These are phyloP conservation scores for Hypoxylon sp. DNA, from an alignment of 2,329 filamentous ascomycete genomes.

Conservation along the genomic window DNA sequence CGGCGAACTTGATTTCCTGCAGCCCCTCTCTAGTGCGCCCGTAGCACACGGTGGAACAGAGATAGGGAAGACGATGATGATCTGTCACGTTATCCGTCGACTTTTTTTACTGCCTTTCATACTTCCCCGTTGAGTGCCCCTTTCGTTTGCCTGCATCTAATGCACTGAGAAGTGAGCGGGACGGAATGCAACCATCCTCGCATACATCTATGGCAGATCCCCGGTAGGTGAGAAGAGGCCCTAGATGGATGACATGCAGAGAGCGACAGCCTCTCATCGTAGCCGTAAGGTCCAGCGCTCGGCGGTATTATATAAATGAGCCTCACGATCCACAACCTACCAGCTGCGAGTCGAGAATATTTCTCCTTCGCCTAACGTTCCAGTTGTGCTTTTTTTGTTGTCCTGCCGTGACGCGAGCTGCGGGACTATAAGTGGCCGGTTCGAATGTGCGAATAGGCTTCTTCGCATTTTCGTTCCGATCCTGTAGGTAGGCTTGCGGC, in stretches of 20 bases:
- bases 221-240: neutral
- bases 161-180: conserved; percentile 24
- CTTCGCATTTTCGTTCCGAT: conserved; percentile 41
- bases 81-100: conserved; percentile 13
- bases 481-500: conserved; percentile 45
- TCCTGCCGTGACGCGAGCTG: conserved; percentile 19
- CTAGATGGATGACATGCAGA: conserved; percentile 17
- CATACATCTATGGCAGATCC: conserved; percentile 16
- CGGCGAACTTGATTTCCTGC: conserved; percentile 43
- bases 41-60: conserved; percentile 36
- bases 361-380: conserved; percentile 3
- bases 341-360: conserved; percentile 24
- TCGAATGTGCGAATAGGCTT: conserved; percentile 17
- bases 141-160: conserved; percentile 33
- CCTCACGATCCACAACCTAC: conserved; percentile 32
- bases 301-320: conserved; percentile 39
- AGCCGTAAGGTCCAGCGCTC: conserved; percentile 11
- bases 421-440: conserved; percentile 14
- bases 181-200: conserved; percentile 42
- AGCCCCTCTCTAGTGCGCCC: conserved; percentile 29
- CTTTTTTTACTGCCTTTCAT: conserved; percentile 21
- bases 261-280: conserved; percentile 17
- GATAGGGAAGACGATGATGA: conserved; percentile 27
- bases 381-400: neutral
- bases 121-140: conserved; percentile 5